phyloP scores from a whole-genome alignment of 345 rosid genomes.

The Populus euphratica region DNA sequence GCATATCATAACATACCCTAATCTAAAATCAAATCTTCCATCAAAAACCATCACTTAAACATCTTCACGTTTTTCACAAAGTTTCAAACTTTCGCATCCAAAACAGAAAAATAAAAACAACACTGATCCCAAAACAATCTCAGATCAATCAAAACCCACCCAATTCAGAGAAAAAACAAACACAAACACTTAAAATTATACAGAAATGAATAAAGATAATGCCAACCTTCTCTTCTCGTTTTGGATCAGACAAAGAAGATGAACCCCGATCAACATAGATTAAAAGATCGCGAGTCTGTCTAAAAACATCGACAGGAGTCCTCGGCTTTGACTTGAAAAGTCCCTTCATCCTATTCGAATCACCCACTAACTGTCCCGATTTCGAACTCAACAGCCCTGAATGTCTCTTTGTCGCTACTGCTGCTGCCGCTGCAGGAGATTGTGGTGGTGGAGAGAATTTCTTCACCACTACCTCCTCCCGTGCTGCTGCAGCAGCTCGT shows the following conservation, averaged over 20 bases:
- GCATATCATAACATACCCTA: not conserved
- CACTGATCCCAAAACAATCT: not conserved
- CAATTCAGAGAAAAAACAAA: not conserved
- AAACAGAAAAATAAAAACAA: not conserved
- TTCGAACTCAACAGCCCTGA: not conserved
- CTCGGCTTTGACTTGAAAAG: slow-evolving; percentile 87
- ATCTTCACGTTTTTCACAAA: not conserved
- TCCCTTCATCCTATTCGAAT: slow-evolving; percentile 63
- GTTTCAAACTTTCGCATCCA: not conserved
- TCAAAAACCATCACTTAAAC: not conserved
- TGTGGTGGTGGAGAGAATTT: slow-evolving; percentile 18
- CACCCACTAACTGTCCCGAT: not conserved
- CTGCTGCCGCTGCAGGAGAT: not conserved
- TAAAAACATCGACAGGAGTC: slow-evolving; percentile 74
- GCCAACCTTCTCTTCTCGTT: slow-evolving; percentile 50
- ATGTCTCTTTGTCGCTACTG: not conserved
- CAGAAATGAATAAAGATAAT: not conserved
- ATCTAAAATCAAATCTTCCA: not conserved
- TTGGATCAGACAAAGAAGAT: slow-evolving; percentile 21
- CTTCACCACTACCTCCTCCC: slow-evolving; percentile 15
- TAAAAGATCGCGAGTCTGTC: slow-evolving; percentile 89
- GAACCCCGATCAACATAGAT: slow-evolving; percentile 34
- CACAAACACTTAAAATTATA: not conserved
- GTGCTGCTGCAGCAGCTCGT: slow-evolving; percentile 22
- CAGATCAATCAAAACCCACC: not conserved